A percentile compares a stretch with the other conserved stretches of the same genome.
These are phyloP conservation scores for Olyra latifolia DNA, from an alignment of 176 grass and related monocot genomes.

Conservation along the genomic window DNA sequence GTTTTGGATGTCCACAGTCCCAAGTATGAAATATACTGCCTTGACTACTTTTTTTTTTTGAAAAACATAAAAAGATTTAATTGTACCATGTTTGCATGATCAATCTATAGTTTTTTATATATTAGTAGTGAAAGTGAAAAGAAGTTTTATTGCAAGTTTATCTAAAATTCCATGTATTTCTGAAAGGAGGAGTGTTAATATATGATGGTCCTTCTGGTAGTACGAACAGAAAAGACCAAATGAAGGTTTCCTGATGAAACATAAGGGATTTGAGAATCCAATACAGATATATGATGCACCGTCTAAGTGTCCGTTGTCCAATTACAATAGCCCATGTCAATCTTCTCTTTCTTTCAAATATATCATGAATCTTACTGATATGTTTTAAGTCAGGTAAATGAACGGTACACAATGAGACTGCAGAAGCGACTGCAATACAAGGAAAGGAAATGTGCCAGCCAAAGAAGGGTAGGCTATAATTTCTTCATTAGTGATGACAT, in stretches of 20 bases:
- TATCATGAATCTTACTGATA: conserved; percentile 20
- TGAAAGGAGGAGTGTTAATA: neutral
- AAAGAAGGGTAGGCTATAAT: conserved; percentile 63
- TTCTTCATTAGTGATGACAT: neutral
- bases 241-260: neutral
- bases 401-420: conserved; percentile 64
- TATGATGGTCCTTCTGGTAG: neutral
- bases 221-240: neutral
- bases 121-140: too few species aligned
- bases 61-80: too few species aligned
- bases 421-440: conserved; percentile 64
- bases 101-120: too few species aligned
- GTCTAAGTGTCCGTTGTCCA: neutral
- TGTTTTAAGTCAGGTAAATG: conserved; percentile 64
- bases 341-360: conserved; percentile 1
- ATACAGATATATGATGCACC: neutral
- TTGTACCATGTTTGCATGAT: too few species aligned
- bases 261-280: neutral
- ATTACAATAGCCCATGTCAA: neutral
- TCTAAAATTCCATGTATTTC: too few species aligned
- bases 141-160: too few species aligned
- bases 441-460: conserved; percentile 78
- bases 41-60: too few species aligned
- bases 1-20: too few species aligned
- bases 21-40: too few species aligned